These are phyloP conservation scores for Aurantiochytrium sp. DNA, from an alignment of 108 stramenopile genomes.

Conservation along the genomic window DNA sequence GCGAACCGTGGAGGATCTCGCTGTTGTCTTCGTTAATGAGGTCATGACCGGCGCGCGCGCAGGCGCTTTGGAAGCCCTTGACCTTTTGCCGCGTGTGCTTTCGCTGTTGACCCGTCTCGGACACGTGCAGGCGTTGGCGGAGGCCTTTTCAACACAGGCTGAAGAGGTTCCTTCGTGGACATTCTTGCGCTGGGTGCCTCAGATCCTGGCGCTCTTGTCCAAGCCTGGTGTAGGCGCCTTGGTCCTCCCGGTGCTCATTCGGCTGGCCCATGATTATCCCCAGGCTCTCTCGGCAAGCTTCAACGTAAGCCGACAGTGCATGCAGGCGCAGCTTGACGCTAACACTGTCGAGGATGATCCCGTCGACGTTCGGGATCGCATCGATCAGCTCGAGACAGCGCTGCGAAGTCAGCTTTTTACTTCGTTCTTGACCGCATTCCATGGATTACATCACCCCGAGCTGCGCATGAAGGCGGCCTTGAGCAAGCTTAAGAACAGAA, in stretches of 20 bases:
- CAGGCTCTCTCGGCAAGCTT: conserved; percentile 35
- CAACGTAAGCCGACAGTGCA: neutral
- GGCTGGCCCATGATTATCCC: conserved; percentile 35
- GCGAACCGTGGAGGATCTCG: neutral
- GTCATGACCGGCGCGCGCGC: neutral
- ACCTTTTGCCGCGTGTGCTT: neutral
- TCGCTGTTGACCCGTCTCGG: neutral
- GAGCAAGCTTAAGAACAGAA: conserved; percentile 23
- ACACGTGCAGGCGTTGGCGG: neutral
- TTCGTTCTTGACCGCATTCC: conserved; percentile 17
- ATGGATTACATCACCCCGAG: conserved; percentile 38
- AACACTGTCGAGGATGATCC: neutral
- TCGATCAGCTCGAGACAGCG: neutral
- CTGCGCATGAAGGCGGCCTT: conserved; percentile 23
- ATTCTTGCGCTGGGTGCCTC: conserved; percentile 37
- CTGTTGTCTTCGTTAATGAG: neutral
- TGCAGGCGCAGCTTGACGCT: neutral
- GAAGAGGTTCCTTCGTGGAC: conserved; percentile 32
- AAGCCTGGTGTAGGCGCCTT: conserved; percentile 28
- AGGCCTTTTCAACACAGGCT: conserved; percentile 11
- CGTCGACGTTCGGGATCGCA: neutral
- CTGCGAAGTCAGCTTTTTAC: neutral
- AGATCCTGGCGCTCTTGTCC: conserved; percentile 33
- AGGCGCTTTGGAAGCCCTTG: neutral
- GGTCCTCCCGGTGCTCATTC: conserved; percentile 32